Base-by-base conservation (phyloP, 768 basidiomycete species). In the Amanita pallidorosea region DNA sequence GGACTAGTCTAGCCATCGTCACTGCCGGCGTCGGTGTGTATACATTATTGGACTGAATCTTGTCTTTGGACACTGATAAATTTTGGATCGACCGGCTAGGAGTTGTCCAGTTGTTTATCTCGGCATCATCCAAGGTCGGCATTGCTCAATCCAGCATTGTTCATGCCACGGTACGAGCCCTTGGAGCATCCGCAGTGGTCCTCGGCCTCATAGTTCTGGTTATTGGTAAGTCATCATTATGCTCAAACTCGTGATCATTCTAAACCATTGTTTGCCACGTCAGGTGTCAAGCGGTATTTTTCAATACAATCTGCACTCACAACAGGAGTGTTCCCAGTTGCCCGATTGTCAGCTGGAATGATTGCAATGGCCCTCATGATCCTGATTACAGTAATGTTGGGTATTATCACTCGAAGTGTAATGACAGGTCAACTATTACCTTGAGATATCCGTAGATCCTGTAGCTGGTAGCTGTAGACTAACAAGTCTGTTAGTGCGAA, bases 1-100 rank as follows among this genome's bases (percentile, higher is more conserved):
- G 81, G n/a, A 83, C 81, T 2, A 81, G 80, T 57, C 66, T 83
- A 43, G 73, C 77, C 1, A 68, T 81, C 34, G 75, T 79, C 3
- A 73, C 77, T 2, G 67, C 77, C 4, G 81, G 80, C 29, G 78
- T 83, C 33, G 80, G 79, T 80, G 51, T 56, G 77, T 69, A 22
- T 31, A 51, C 52, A 41, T 52, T 54, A 42, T 46, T 25, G 11
- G 13, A 33, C 9, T 18, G 34, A 34, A 23, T 31, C 37, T n/a
- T 46, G 45, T 29, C 45, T 36, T 37, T 23, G 43, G 38, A 37
- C 42, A 40, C 29, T 45, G 25, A 37, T 36, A 4, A 27, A n/a
- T 2, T 27, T 34, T 31, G 25, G 17, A 36, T 22, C 34, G 9
- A 18, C 15, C 54, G 2, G 15, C 55, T 48, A 76, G 79, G 75